A percentile compares a stretch with the other conserved stretches of the same genome.
phyloP scores from a whole-genome alignment of 352 stramenopile species.

The Phytophthora macrochlamydospora region DNA sequence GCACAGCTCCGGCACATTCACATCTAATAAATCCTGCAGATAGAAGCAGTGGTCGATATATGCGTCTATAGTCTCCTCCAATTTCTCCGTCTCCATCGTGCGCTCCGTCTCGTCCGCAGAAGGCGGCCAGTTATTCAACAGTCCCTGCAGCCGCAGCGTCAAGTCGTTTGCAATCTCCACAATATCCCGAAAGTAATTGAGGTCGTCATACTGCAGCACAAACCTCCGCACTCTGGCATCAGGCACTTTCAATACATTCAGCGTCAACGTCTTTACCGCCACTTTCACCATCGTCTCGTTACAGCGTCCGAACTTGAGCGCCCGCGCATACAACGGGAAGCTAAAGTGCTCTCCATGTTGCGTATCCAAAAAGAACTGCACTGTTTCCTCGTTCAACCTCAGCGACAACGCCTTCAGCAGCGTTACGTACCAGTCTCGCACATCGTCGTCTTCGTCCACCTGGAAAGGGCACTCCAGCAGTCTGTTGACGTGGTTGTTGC shows the following conservation, averaged over 20 bases:
- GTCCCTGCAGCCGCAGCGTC: slow-evolving; percentile 74
- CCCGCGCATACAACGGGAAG: slow-evolving; percentile 81
- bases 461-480: slow-evolving; percentile 86
- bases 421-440: slow-evolving; percentile 90
- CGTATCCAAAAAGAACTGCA: slow-evolving; percentile 91
- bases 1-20: slow-evolving; percentile 83
- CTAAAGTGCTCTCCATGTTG: slow-evolving; percentile 29
- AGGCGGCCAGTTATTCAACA: slow-evolving; percentile 67
- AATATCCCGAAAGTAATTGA: slow-evolving; percentile 84
- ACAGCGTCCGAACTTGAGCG: slow-evolving; percentile 72
- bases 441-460: slow-evolving; percentile 75
- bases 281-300: slow-evolving; percentile 87
- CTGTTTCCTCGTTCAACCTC: slow-evolving; percentile 85
- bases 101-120: slow-evolving; percentile 8
- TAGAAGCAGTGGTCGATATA: slow-evolving; percentile 90
- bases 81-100: slow-evolving; percentile 60
- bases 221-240: slow-evolving; percentile 82
- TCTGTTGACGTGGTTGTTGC: slow-evolving; percentile 95
- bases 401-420: slow-evolving; percentile 89
- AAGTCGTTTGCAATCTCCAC: slow-evolving; percentile 78
- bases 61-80: slow-evolving; percentile 79
- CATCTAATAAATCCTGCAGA: slow-evolving; percentile 83
- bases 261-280: slow-evolving; percentile 86
- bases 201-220: slow-evolving; percentile 71
- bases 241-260: slow-evolving; percentile 83